Evolutionary conservation across 1,139 yeast species (phyloP), one percentile per base, ranked within the genome.

Genomic region (Suhomyces bribrorum): DNA sequence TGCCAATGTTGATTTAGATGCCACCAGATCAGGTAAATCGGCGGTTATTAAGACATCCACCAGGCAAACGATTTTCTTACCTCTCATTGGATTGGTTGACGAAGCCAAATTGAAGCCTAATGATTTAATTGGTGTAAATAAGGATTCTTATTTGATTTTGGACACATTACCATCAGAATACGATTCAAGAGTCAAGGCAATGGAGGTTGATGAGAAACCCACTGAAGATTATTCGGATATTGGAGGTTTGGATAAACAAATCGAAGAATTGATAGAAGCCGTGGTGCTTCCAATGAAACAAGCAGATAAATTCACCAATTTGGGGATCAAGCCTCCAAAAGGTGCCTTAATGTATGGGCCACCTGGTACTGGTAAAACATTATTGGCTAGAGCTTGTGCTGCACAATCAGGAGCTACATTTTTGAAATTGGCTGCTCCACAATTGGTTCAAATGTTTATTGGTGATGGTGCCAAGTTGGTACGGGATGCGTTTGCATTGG

Each of bases 261-360:
- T 94, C 53, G 98, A 92, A 64, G 98, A 92, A 64, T 74, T 92
- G 49, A 95, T 90, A 43, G 99, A 92, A 67, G 98, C 98, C 0
- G 96, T 92, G 38, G 99, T 92, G 20, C 76, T 92, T 46, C 99
- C 99, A 27, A 89, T 92, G 97, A 92, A 90, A 63, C 97, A 92
- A 61, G 95, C 96, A 18, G 98, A 94, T 37, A 92, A 92, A 67
- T 94, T 92, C 70, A 86, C 86, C 58, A 83, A 80, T 41, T 73
- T 92, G 64, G 97, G 97, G 37, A 89, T 92, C 55, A 90, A 87
- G 62, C 95, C 98, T 5, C 98, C 98, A 44, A 92, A 92, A 65
- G 98, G 98, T 53, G 98, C 97, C 0, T 73, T 92, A 44, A 92
- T 92, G 98, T 92, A 92, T 62, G 99, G 99, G 7, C 98, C 99